Percentiles rank a stretch among this genome's conserved stretches.
These are phyloP conservation scores for Thelonectria olida DNA, from an alignment of 2,329 filamentous ascomycete species.

Conservation along the genomic window DNA sequence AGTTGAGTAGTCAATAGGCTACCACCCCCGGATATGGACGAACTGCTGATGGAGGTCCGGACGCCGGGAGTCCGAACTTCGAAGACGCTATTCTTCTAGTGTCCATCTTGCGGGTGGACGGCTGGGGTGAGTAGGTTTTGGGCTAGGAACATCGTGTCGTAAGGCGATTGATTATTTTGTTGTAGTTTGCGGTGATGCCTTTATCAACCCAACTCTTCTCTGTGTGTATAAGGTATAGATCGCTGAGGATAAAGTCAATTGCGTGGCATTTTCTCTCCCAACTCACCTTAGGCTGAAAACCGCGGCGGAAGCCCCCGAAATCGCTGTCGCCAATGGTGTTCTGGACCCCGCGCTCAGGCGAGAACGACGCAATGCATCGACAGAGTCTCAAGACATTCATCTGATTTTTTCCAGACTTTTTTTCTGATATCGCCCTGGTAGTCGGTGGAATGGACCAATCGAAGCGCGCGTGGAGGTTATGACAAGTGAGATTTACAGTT, in stretches of 20 bases:
- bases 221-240: too few species aligned
- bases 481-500: conserved; percentile 39
- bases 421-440: conserved; percentile 32
- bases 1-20: not conserved
- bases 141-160: not conserved
- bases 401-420: not conserved
- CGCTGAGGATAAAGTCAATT: too few species aligned
- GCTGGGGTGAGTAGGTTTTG: not conserved
- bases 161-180: not conserved
- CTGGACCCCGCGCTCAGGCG: conserved; percentile 6
- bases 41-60: too few species aligned
- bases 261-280: not conserved
- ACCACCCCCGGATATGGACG: not conserved
- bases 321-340: not conserved
- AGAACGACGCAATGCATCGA: conserved; percentile 7
- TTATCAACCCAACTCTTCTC: not conserved
- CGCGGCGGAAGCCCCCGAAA: too few species aligned
- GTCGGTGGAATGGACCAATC: conserved; percentile 30
- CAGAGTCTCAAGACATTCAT: conserved; percentile 14
- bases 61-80: not conserved
- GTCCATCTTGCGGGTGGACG: conserved; percentile 8
- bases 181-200: not conserved
- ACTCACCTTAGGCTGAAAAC: not conserved
- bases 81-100: not conserved
- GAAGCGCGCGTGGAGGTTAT: conserved; percentile 22